Conservation (phyloP, 768 basidiomycete genomes). For the Astraeus odoratus region DNA sequence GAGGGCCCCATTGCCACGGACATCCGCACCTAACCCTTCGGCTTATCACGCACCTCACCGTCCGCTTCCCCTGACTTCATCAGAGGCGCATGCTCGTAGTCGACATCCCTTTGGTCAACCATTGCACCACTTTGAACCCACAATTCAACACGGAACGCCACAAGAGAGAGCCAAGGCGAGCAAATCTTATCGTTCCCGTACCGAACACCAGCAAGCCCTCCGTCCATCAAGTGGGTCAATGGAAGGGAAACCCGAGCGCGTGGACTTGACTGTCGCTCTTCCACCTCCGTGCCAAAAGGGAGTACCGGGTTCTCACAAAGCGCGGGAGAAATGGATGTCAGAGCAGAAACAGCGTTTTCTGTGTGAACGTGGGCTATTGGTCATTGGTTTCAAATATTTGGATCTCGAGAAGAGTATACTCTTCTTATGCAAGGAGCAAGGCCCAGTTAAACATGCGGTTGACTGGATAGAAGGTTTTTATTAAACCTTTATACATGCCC, state of each 20-base stretch:
- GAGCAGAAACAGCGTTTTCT: conserved; percentile 6
- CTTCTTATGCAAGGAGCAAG: conserved; percentile 7
- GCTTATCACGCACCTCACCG: neutral
- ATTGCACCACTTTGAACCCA: neutral
- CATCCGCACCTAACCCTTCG: neutral
- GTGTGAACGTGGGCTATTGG: conserved; percentile 7
- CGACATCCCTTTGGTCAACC: neutral
- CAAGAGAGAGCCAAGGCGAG: conserved; percentile 6
- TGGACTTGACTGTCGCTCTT: conserved; percentile 4
- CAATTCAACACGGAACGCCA: neutral
- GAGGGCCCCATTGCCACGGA: neutral
- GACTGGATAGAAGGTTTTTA: neutral
- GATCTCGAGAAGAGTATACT: conserved; percentile 3
- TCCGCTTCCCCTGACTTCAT: neutral
- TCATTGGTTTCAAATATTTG: conserved; percentile 7
- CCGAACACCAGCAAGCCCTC: neutral
- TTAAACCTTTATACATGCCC: neutral
- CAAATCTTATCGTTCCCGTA: neutral
- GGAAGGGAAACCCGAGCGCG: neutral
- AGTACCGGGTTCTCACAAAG: conserved; percentile 2
- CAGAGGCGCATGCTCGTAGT: neutral
- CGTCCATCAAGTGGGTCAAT: neutral
- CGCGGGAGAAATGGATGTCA: conserved; percentile 10
- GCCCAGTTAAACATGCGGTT: conserved; percentile 4
- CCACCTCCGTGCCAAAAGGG: conserved; percentile 12